Evolutionary conservation across 2,329 filamentous ascomycete genomes (phyloP), one percentile per base, ranked within the genome.

Genomic region (Cercospora brassicicola): DNA sequence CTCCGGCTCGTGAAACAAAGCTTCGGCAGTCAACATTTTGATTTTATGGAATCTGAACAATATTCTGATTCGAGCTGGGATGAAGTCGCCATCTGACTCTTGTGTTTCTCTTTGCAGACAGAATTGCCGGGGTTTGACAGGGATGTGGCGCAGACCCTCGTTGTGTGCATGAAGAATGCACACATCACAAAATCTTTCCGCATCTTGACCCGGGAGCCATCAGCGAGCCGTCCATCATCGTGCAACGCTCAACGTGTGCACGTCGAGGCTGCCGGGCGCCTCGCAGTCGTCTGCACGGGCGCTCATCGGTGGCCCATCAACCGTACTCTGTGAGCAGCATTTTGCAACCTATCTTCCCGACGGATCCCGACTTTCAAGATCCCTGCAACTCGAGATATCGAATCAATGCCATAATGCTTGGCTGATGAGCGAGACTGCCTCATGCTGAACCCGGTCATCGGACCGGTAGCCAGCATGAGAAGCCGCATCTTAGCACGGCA

Each of bases 391-490:
- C 42, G 9, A 23, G 45, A 18, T 10, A 51, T 20, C 13, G 28
- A 63, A 30, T 30, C 26, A 9, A 57, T 51, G 53, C 53, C 53
- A 57, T 5, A 23, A 28, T 30, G 8, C 53, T 57, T n/a, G 48
- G 30, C 61, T 48, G 61, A 55, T 42, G 45, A 55, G 45, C 30
- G 30, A 36, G 15, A 51, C 33, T 45, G 53, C 48, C 57, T 57
- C 62, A 67, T 67, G 51, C 36, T 33, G 33, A 59, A 56, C 59
- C 67, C 66, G 64, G 65, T 56, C 59, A 53, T 67, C 67, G 67
- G 64, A 53, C 60, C 64, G 67, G 59, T 55, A 60, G 56, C 64
- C 51, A 66, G 64, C 64, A 66, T 39, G 59, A 59, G 39, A 57
- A 31, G 64, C 64, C 42, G 42, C 64, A 56, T 66, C 66, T 59